Percentiles rank a stretch among this genome's conserved stretches.
Conservation (phyloP, 345 rosid species). For the Odontarrhena argentea region DNA sequence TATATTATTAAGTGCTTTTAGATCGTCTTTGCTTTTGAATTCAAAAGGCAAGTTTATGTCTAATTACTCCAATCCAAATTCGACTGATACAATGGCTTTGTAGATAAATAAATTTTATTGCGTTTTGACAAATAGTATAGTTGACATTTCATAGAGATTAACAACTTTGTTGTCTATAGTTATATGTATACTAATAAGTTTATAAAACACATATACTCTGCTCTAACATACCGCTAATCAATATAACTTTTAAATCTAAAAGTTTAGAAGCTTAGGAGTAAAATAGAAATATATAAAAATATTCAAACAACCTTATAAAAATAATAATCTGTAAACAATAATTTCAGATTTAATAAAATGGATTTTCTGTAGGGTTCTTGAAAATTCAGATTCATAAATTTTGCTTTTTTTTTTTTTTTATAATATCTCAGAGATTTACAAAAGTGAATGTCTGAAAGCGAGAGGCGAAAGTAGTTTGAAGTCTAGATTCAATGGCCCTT, state of each 20-base stretch:
- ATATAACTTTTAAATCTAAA: too few relatives aligned
- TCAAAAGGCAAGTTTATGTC: background rate
- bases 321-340: too few relatives aligned
- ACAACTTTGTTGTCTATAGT: too few relatives aligned
- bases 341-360: too few relatives aligned
- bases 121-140: too few relatives aligned
- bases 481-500: constrained; percentile 41
- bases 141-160: too few relatives aligned
- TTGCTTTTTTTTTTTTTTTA: background rate
- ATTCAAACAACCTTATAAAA: too few relatives aligned
- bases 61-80: background rate
- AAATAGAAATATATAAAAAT: too few relatives aligned
- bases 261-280: too few relatives aligned
- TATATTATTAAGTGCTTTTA: constrained; percentile 23
- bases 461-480: constrained; percentile 29
- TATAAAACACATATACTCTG: too few relatives aligned
- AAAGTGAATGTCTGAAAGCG: constrained; percentile 30
- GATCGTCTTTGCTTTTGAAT: constrained; percentile 17
- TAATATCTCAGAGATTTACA: constrained; percentile 7
- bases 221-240: too few relatives aligned
- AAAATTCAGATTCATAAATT: background rate
- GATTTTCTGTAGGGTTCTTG: background rate
- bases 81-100: background rate
- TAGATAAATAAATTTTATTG: background rate
- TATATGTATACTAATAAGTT: too few relatives aligned